These are phyloP conservation scores for Encephalitozoon cuniculi DNA, from an alignment of 371 early-diverging fungal species.

Conservation along the genomic window DNA sequence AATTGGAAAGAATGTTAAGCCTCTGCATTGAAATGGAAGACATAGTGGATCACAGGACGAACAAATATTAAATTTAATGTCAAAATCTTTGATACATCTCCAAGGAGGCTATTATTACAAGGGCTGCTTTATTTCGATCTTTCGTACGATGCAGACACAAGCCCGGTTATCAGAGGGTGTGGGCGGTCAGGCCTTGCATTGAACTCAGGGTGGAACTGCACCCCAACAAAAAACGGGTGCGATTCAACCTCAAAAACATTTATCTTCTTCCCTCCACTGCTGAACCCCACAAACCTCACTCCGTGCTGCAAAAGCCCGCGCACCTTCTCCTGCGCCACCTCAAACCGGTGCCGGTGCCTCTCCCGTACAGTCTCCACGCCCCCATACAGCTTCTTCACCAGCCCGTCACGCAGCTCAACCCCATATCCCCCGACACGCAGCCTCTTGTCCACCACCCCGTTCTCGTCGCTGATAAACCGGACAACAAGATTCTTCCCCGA, in stretches of 20 bases:
- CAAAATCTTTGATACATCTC: neutral
- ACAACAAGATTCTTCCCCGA: slow-evolving; percentile 69
- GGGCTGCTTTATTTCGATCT: neutral
- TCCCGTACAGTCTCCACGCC: slow-evolving; percentile 68
- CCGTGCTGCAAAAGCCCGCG: slow-evolving; percentile 71
- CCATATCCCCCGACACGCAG: slow-evolving; percentile 83
- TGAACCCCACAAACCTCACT: slow-evolving; percentile 77
- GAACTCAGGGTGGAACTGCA: slow-evolving; percentile 98
- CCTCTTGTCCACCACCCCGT: slow-evolving; percentile 60
- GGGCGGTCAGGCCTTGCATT: slow-evolving; percentile 81
- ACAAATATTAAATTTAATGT: neutral
- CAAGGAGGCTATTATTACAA: neutral
- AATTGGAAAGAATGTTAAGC: neutral
- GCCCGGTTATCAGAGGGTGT: slow-evolving; percentile 78
- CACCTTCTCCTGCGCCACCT: slow-evolving; percentile 79
- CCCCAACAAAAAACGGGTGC: slow-evolving; percentile 88
- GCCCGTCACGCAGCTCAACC: slow-evolving; percentile 68
- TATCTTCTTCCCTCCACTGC: slow-evolving; percentile 83
- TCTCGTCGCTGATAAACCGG: slow-evolving; percentile 78
- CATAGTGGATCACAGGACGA: neutral
- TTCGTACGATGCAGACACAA: slow-evolving; percentile 70
- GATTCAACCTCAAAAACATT: slow-evolving; percentile 76
- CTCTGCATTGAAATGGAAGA: neutral
- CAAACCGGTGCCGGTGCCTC: slow-evolving; percentile 95
- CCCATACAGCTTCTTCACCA: slow-evolving; percentile 63